A percentile compares a stretch with the other conserved stretches of the same genome.
Conservation (phyloP, 495 filamentous ascomycete species). For the Penicillium diatomitis region DNA sequence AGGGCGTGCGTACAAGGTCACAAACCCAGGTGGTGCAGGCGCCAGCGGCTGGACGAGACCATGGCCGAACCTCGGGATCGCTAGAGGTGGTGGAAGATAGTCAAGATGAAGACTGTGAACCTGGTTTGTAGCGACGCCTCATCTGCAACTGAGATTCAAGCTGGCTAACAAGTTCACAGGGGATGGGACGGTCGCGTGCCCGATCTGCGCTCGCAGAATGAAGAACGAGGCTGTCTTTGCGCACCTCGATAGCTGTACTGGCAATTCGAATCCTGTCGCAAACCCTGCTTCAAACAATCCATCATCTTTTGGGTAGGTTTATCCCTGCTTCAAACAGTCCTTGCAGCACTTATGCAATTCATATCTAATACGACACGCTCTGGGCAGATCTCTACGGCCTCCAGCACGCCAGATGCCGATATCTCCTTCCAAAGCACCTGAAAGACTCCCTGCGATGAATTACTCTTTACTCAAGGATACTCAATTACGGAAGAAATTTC, state of each 20-base stretch:
- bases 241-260: constrained; percentile 62
- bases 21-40: constrained; percentile 3
- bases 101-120: constrained; percentile 30
- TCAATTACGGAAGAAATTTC: constrained; percentile 67
- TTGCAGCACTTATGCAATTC: not conserved
- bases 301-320: constrained; percentile 23
- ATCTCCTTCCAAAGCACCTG: constrained; percentile 25
- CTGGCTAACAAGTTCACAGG: constrained; percentile 33
- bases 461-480: constrained; percentile 74
- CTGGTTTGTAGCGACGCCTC: constrained; percentile 5
- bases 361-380: constrained; percentile 6
- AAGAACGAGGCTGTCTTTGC: constrained; percentile 61
- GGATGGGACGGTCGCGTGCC: constrained; percentile 73
- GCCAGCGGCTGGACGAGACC: not conserved
- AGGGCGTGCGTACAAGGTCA: constrained; percentile 34
- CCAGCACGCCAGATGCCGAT: constrained; percentile 4
- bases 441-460: constrained; percentile 65
- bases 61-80: not conserved
- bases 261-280: not conserved
- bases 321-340: not conserved
- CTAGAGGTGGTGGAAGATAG: constrained; percentile 30
- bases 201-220: constrained; percentile 69
- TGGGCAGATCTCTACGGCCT: constrained; percentile 16
- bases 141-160: too few species aligned
- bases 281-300: constrained; percentile 11